These are phyloP conservation scores for Backusella tarrabulga DNA, from an alignment of 192 early-diverging fungal genomes.

Conservation along the genomic window DNA sequence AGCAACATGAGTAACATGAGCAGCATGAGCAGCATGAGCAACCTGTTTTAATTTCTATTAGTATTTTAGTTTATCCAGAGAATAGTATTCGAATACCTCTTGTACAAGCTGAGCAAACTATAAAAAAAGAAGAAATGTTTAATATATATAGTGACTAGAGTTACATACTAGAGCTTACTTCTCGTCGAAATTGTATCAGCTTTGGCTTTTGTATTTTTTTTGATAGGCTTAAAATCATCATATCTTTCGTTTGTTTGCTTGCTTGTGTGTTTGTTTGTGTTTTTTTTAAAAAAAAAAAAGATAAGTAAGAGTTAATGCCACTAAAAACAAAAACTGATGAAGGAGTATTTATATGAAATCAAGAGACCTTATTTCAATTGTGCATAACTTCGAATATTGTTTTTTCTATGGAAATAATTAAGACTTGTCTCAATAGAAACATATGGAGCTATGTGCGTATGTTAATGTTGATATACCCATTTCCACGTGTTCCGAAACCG, in stretches of 20 bases:
- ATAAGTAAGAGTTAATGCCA: too few species aligned
- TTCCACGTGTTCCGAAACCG: too few species aligned
- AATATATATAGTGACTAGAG: background rate
- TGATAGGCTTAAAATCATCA: background rate
- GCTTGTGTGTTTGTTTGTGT: too few species aligned
- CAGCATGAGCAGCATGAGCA: background rate
- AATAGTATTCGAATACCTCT: background rate
- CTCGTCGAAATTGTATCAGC: background rate
- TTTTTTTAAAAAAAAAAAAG: too few species aligned
- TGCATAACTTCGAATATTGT: too few species aligned
- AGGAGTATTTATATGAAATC: too few species aligned
- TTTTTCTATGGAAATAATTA: too few species aligned
- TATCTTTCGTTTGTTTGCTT: background rate
- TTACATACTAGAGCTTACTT: background rate
- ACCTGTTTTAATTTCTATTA: background rate
- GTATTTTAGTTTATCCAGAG: background rate
- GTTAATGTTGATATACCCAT: too few species aligned
- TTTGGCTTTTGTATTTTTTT: background rate
- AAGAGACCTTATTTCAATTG: too few species aligned
- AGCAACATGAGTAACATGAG: background rate
- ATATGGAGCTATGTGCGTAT: too few species aligned
- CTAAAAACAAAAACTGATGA: too few species aligned
- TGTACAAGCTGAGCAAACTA: background rate
- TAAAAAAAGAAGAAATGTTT: background rate
- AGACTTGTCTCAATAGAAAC: too few species aligned